Evolutionary conservation across 352 stramenopile species (phyloP).

Genomic region (Phytophthora foliorum): DNA sequence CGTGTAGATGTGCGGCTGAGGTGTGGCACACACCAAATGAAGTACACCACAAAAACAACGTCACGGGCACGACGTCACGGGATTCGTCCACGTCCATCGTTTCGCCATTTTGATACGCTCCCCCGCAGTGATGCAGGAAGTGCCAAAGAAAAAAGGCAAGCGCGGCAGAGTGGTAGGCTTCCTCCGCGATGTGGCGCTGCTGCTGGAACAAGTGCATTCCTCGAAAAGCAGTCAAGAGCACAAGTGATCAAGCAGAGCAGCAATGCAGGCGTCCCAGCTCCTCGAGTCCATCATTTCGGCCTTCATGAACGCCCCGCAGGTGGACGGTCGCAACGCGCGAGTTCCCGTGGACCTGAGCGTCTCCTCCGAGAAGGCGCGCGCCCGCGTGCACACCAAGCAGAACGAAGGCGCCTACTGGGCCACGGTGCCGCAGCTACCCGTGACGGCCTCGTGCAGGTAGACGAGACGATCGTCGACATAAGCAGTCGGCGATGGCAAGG

Average conservation of each 20-base stretch:
- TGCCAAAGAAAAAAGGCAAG: not conserved
- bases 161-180: slow-evolving; percentile 7
- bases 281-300: slow-evolving; percentile 64
- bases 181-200: slow-evolving; percentile 7
- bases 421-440: slow-evolving; percentile 60
- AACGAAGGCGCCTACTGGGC: slow-evolving; percentile 69
- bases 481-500: not conserved
- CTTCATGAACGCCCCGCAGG: slow-evolving; percentile 85
- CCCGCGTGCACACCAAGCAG: slow-evolving; percentile 57
- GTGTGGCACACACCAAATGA: slow-evolving; percentile 3
- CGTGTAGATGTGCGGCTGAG: too few relatives aligned
- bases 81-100: slow-evolving; percentile 38
- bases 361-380: slow-evolving; percentile 50
- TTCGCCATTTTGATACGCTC: slow-evolving; percentile 32
- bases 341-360: slow-evolving; percentile 76
- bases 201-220: slow-evolving; percentile 18
- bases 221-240: not conserved
- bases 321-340: slow-evolving; percentile 71
- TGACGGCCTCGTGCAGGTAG: slow-evolving; percentile 41
- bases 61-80: slow-evolving; percentile 17
- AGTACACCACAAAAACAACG: not conserved
- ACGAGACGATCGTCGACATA: not conserved
- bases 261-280: slow-evolving; percentile 58
- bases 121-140: not conserved
- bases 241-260: slow-evolving; percentile 2